Base-by-base conservation (phyloP, 805 yeast genomes). In the Wickerhamiella dianesei region DNA sequence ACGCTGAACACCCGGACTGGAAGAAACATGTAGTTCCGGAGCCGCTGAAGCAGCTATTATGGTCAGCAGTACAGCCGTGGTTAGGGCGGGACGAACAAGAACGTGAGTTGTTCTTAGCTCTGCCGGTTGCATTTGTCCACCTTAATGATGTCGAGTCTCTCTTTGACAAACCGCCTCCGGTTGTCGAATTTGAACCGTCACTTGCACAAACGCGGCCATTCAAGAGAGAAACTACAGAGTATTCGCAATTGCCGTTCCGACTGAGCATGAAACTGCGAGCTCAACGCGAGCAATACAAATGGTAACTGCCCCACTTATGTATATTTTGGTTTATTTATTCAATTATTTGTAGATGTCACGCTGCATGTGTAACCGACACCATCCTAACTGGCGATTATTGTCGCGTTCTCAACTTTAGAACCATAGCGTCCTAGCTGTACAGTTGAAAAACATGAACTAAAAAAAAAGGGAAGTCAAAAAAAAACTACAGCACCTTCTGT, bases 1-100 rank as follows among this genome's bases (percentile, higher is more conserved):
- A 62, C 43, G 47, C 48, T 4, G 39, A 51, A 22, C 47, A 54
- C 43, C 66, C 66, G 3, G 52, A 53, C 2, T 47, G 62, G 41
- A 42, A 53, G 16, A 57, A 55, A 37, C 37, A 35, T 4, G 35
- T 18, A 2, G 41, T 53, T 3, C 49, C 57, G 4, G 55, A 47
- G 5, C 47, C 41, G n/a, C 63, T 62, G 19, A 60, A 63, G 52
- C 50, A 46, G 21, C 48, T 55, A 3, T 35, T 64, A 21, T 64
- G 66, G 66, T 43, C 50, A 21, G 52, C 61, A 43, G 48, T 61
- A 25, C 50, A 50, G 16, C 58, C 61, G 3, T 62, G 64, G 60
- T 44, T 64, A 19, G 54, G 59, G 21, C 49, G 52, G 5, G 54
- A 48, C 16, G 65, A 63, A 21, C 62, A 59, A 46, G 59, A 63